phyloP scores from a whole-genome alignment of 106 monocot species.

The Posidonia australis region DNA sequence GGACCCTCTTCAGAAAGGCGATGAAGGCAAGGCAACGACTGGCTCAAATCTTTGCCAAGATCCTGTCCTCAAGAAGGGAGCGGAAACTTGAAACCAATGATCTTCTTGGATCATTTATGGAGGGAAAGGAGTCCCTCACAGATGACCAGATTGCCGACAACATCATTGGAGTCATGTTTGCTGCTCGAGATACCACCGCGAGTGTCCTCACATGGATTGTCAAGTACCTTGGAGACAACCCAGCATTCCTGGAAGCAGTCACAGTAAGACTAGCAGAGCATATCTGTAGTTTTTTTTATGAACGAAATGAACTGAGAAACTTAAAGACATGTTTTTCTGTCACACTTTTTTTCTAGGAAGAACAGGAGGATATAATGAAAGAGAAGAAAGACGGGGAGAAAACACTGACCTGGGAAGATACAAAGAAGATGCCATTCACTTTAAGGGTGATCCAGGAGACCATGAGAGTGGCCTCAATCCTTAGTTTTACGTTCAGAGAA shows the following conservation, averaged over 20 bases:
- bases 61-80: slow-evolving; percentile 40
- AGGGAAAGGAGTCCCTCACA: slow-evolving; percentile 41
- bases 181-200: slow-evolving; percentile 87
- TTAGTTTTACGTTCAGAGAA: slow-evolving; percentile 91
- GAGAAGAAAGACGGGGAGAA: slow-evolving; percentile 22
- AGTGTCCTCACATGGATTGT: slow-evolving; percentile 93
- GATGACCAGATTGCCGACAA: slow-evolving; percentile 86
- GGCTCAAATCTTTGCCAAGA: slow-evolving; percentile 34
- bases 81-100: slow-evolving; percentile 21
- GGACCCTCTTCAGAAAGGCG: slow-evolving; percentile 79
- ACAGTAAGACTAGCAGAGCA: slow-evolving; percentile 29
- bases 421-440: slow-evolving; percentile 65
- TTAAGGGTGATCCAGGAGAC: slow-evolving; percentile 87
- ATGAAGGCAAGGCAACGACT: slow-evolving; percentile 67
- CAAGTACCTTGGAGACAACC: slow-evolving; percentile 90
- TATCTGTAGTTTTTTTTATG: background rate
- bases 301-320: too few species aligned
- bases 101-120: slow-evolving; percentile 79
- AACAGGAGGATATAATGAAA: slow-evolving; percentile 68
- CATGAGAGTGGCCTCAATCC: slow-evolving; percentile 71
- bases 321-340: background rate
- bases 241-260: slow-evolving; percentile 57
- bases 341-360: slow-evolving; percentile 35
- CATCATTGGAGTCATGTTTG: slow-evolving; percentile 90
- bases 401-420: slow-evolving; percentile 67